Base-by-base conservation (phyloP, 495 filamentous ascomycete genomes). In the Penicillium mononematosum region DNA sequence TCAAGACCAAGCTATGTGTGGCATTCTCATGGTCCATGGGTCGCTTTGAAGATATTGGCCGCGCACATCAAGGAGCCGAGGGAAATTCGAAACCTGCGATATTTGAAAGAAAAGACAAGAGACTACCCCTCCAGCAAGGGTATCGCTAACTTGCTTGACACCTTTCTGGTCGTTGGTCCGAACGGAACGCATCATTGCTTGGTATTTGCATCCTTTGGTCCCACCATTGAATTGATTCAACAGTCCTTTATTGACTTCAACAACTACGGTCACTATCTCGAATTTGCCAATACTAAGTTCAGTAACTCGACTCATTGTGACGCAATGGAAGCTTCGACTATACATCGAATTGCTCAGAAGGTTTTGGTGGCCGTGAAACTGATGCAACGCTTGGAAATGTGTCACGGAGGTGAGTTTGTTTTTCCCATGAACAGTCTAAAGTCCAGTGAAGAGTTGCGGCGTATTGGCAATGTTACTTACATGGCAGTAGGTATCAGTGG, bases 11-110 rank as follows among this genome's bases (percentile, higher is more conserved):
- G 29, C 7, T 3, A 31, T 31, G 9, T 9, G 29, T 9, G 9
- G 29, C 8, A 2, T 9, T 8, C 7, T 31, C 29, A 31, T 3
- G 29, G 9, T 31, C 29, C 8, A 16, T 45, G 20, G 19, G 59
- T 65, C 46, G 58, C 58, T 22, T 51, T 65, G 32, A 65, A 65
- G 38, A 65, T 65, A 52, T 29, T 61, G 47, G 60, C 51, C 53
- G 55, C 55, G 39, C 17, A 27, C 11, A 24, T 45, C 5, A 45
- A 20, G 19, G 20, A 27, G 3, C 44, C 10, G 5, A 45, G 8
- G 5, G 44, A 45, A 17, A 22, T 22, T 14, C 20, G 44, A 16
- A 24, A 22, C 8, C 24, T 12, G 44, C 20, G 25, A 24, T 24
- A 24, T 5, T 24, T 45, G 44, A 27, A 16, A 10, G 19, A 45